A percentile compares a stretch with the other conserved stretches of the same genome.
Evolutionary conservation across 2,329 filamentous ascomycete genomes (phyloP).

Genomic region (Colletotrichum graminicola): DNA sequence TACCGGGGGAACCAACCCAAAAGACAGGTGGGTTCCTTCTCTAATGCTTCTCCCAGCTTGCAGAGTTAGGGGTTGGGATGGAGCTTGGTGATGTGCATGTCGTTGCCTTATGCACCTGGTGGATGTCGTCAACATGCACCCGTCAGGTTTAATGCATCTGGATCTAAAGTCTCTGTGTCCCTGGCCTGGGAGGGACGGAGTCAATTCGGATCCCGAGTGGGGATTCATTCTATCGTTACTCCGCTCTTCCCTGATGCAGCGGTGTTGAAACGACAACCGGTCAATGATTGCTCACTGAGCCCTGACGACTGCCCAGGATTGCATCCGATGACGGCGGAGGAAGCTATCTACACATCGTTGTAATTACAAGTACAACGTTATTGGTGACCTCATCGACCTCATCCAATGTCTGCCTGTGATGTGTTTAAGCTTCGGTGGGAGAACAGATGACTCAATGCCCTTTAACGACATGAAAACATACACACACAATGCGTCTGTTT

Average conservation of each 20-base stretch:
- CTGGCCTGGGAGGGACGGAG: too few relatives aligned
- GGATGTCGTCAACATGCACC: constrained; percentile 15
- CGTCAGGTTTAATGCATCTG: constrained; percentile 1
- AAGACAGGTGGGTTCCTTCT: not conserved
- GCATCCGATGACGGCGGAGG: not conserved
- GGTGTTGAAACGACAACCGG: constrained; percentile 14
- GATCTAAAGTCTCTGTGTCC: not conserved
- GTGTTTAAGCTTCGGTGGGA: not conserved
- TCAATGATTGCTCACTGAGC: not conserved
- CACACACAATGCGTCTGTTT: not conserved
- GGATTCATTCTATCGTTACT: not conserved
- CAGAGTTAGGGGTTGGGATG: constrained; percentile 24
- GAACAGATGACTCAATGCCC: not conserved
- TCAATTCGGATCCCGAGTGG: not conserved
- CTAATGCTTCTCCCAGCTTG: constrained; percentile 7
- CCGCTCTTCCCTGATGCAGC: not conserved
- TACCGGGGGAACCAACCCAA: not conserved
- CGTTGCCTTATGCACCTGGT: constrained; percentile 34
- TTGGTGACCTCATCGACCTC: constrained; percentile 12
- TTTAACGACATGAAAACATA: not conserved
- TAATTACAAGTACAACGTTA: not conserved
- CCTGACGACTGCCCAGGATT: not conserved
- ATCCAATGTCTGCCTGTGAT: not conserved
- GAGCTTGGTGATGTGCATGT: constrained; percentile 34
- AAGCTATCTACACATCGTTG: not conserved